Evolutionary conservation across 208 protist genomes (phyloP).

Genomic region (Borovskyia barvae): DNA sequence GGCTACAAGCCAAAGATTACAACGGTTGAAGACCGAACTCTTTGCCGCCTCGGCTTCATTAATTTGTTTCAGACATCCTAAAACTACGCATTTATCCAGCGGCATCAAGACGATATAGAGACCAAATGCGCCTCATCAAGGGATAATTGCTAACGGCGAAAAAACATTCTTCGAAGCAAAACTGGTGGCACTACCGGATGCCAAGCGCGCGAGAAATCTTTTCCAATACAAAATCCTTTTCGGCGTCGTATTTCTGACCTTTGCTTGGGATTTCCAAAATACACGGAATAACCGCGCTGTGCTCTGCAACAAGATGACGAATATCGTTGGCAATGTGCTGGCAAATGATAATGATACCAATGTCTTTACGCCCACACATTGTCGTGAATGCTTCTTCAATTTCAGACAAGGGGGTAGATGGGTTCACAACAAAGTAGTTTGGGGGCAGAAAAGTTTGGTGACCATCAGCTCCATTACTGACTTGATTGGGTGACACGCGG

Average conservation of each 20-base stretch:
- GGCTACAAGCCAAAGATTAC: too few relatives aligned
- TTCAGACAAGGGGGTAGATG: slow-evolving; percentile 83
- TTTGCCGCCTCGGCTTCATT: too few relatives aligned
- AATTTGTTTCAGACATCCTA: too few relatives aligned
- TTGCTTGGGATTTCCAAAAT: slow-evolving; percentile 97
- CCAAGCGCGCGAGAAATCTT: slow-evolving; percentile 84
- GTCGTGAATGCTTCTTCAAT: slow-evolving; percentile 94
- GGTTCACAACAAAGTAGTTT: slow-evolving; percentile 93
- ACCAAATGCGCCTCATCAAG: too few relatives aligned
- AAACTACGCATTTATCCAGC: too few relatives aligned
- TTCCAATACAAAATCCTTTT: slow-evolving; percentile 94
- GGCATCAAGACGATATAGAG: too few relatives aligned
- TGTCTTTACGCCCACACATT: slow-evolving; percentile 86
- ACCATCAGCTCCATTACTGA: neutral
- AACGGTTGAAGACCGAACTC: too few relatives aligned
- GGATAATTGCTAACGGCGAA: too few relatives aligned
- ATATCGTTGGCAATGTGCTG: slow-evolving; percentile 97
- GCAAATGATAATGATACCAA: slow-evolving; percentile 95
- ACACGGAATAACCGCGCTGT: slow-evolving; percentile 90
- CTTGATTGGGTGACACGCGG: slow-evolving; percentile 32
- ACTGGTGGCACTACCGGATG: slow-evolving; percentile 45
- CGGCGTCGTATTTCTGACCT: slow-evolving; percentile 94
- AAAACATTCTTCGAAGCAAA: too few relatives aligned
- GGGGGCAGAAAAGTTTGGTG: slow-evolving; percentile 23
- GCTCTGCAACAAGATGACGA: slow-evolving; percentile 91